Percentiles rank a stretch among this genome's conserved stretches.
phyloP scores from a whole-genome alignment of 768 basidiomycete genomes.

The Leccinellum luteum region DNA sequence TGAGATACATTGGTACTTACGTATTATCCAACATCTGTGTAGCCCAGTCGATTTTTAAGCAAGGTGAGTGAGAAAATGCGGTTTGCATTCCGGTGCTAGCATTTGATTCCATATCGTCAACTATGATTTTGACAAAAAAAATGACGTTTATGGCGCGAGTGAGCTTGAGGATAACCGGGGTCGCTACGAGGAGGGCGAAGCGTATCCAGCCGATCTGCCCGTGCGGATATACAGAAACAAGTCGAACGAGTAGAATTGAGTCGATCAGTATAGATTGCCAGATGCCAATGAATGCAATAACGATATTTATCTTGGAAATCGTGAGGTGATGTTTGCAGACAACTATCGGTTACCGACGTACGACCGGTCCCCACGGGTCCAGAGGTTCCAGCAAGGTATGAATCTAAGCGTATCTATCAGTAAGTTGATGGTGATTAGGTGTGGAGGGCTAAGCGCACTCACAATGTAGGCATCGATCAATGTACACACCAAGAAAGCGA shows the following conservation, averaged over 20 bases:
- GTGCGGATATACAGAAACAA: constrained; percentile 22
- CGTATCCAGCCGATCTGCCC: not conserved
- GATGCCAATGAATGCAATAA: constrained; percentile 20
- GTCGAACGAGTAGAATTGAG: constrained; percentile 23
- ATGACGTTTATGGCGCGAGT: constrained; percentile 20
- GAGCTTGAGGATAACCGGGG: constrained; percentile 24
- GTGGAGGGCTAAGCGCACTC: not conserved
- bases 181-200: constrained; percentile 11
- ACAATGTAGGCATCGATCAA: constrained; percentile 13
- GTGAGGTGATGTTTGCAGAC: not conserved
- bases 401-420: constrained; percentile 13
- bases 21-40: constrained; percentile 29
- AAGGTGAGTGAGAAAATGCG: constrained; percentile 17
- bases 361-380: constrained; percentile 5
- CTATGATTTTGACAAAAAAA: constrained; percentile 19
- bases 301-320: constrained; percentile 11
- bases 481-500: constrained; percentile 14
- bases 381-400: constrained; percentile 22
- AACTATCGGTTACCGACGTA: not conserved
- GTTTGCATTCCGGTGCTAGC: not conserved
- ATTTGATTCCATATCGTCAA: constrained; percentile 10
- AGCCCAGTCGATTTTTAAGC: constrained; percentile 31
- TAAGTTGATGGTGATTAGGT: not conserved
- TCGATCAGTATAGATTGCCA: constrained; percentile 27
- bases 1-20: constrained; percentile 3